A percentile compares a stretch with the other conserved stretches of the same genome.
Evolutionary conservation across 1,139 yeast genomes (phyloP).

Genomic region (Blastobotrys arbuscula): DNA sequence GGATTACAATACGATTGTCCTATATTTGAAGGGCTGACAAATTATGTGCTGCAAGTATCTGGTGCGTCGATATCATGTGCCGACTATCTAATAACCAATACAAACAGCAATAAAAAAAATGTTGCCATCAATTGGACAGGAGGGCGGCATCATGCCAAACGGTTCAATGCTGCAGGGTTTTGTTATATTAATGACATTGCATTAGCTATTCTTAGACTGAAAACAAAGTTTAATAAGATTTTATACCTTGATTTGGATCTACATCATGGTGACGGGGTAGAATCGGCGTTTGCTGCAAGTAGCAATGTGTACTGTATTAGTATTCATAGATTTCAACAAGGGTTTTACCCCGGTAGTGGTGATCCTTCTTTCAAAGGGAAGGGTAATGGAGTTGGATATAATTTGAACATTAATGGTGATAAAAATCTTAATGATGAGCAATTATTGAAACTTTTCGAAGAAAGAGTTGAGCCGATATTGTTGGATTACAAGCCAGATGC

Average conservation of each 20-base stretch:
- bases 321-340: constrained; percentile 56
- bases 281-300: constrained; percentile 54
- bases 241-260: constrained; percentile 67
- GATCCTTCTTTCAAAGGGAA: constrained; percentile 33
- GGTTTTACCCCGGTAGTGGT: constrained; percentile 76
- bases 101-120: background rate
- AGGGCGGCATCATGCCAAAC: constrained; percentile 68
- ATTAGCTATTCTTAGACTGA: constrained; percentile 45
- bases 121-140: constrained; percentile 72
- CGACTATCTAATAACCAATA: constrained; percentile 27
- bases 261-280: constrained; percentile 81
- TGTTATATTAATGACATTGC: constrained; percentile 70
- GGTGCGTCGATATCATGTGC: constrained; percentile 58
- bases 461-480: constrained; percentile 44
- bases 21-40: constrained; percentile 47
- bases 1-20: constrained; percentile 59
- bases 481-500: constrained; percentile 43
- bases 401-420: constrained; percentile 52
- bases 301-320: constrained; percentile 57
- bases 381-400: constrained; percentile 37
- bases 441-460: constrained; percentile 37
- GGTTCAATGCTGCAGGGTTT: constrained; percentile 58
- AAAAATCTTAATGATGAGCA: constrained; percentile 51
- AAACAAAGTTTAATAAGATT: constrained; percentile 45
- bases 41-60: constrained; percentile 47